phyloP scores from a whole-genome alignment of 495 filamentous ascomycete species.

The Pseudevernia furfuracea region DNA sequence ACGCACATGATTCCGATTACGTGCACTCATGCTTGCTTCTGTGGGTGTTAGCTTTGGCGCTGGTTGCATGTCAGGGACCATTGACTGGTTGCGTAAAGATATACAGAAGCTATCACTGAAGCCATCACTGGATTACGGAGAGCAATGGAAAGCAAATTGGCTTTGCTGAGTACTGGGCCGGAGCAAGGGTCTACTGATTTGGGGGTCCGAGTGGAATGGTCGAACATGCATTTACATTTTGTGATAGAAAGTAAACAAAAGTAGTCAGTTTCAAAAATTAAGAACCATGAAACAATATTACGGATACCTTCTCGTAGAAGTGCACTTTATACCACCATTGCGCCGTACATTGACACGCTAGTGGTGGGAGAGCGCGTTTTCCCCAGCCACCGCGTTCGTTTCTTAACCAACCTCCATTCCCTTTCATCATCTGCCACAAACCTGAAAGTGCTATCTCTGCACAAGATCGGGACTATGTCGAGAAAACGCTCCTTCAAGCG shows the following conservation, averaged over 20 bases:
- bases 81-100: neutral
- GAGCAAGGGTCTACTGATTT: neutral
- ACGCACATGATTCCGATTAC: neutral
- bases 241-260: neutral
- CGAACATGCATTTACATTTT: neutral
- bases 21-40: neutral
- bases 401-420: too few relatives aligned
- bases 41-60: slow-evolving; percentile 5
- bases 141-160: neutral
- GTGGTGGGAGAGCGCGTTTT: neutral
- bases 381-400: too few relatives aligned
- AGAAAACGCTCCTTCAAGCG: slow-evolving; percentile 31
- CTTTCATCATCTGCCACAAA: too few relatives aligned
- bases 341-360: neutral
- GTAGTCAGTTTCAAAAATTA: neutral
- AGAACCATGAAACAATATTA: too few relatives aligned
- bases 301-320: too few relatives aligned
- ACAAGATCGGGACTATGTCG: slow-evolving; percentile 4
- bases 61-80: slow-evolving; percentile 1
- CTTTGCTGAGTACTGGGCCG: neutral
- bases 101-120: neutral
- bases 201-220: neutral
- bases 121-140: neutral
- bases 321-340: neutral
- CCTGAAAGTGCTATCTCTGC: neutral